phyloP scores from a whole-genome alignment of 1,284 basidiomycete species.

The Papiliotrema laurentii region DNA sequence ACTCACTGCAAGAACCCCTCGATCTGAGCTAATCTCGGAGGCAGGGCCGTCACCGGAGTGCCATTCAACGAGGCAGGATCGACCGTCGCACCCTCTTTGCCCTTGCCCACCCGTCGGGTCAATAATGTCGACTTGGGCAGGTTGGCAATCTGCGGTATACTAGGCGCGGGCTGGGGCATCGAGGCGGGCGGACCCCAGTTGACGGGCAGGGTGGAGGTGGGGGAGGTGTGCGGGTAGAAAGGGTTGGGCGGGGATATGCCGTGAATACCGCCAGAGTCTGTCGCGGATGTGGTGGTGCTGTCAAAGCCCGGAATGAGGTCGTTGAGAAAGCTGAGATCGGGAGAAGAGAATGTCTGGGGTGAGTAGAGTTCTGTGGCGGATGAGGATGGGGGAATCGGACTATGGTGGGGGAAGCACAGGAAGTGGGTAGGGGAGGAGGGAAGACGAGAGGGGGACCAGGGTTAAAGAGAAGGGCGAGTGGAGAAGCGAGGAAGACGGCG shows the following conservation, averaged over 20 bases:
- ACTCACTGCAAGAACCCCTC: constrained; percentile 19
- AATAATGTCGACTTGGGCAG: constrained; percentile 16
- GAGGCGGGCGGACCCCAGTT: constrained; percentile 5
- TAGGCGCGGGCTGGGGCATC: neutral
- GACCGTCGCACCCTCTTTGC: neutral
- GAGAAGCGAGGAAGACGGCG: no score
- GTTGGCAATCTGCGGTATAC: constrained; percentile 15
- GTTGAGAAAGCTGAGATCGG: constrained; percentile 18
- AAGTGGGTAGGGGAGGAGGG: no score
- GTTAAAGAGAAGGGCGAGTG: no score
- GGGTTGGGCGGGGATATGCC: neutral
- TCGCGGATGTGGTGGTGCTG: neutral
- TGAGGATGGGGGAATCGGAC: no score
- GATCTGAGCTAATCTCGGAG: constrained; percentile 15
- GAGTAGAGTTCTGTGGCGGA: no score
- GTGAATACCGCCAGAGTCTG: neutral
- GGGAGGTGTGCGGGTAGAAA: constrained; percentile 3
- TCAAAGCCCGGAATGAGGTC: constrained; percentile 13
- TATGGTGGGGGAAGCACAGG: no score
- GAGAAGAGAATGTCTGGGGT: constrained; percentile 1
- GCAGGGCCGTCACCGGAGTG: neutral
- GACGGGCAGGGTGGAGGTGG: constrained; percentile 3
- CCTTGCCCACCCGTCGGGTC: constrained; percentile 13
- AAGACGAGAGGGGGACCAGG: no score
- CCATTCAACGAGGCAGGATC: constrained; percentile 3